Evolutionary conservation across 129 eudicot genomes (phyloP).

Genomic region (Tagetes erecta): DNA sequence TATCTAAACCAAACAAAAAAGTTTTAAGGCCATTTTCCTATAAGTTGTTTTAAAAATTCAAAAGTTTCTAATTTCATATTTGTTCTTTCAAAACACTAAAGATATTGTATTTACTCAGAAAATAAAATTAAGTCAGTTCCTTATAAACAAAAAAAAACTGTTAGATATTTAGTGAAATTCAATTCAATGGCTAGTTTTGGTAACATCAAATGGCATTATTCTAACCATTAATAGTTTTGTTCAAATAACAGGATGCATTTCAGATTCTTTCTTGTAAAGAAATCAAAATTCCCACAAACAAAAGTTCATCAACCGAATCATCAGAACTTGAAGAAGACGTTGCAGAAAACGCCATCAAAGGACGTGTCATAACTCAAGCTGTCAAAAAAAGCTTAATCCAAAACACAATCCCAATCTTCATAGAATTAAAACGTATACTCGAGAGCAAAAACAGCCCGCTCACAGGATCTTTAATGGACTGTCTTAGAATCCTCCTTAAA

Average conservation of each 20-base stretch:
- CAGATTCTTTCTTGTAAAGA: slow-evolving; percentile 83
- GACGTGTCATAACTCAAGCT: slow-evolving; percentile 82
- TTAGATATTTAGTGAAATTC: neutral
- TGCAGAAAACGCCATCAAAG: slow-evolving; percentile 52
- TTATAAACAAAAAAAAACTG: neutral
- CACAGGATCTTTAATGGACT: slow-evolving; percentile 90
- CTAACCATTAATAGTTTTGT: neutral
- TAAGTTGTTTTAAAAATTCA: too few relatives aligned
- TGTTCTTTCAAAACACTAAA: neutral
- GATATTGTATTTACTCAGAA: neutral
- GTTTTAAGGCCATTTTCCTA: neutral
- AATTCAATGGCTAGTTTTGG: neutral
- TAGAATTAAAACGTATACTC: slow-evolving; percentile 81
- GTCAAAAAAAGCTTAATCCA: slow-evolving; percentile 82
- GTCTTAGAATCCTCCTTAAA: slow-evolving; percentile 82
- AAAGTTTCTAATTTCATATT: too few relatives aligned
- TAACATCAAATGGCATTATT: neutral
- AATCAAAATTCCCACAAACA: slow-evolving; percentile 67
- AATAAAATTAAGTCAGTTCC: too few relatives aligned
- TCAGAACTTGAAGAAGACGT: slow-evolving; percentile 75
- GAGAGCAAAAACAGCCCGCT: slow-evolving; percentile 93
- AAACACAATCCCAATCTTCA: slow-evolving; percentile 91
- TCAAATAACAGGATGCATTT: slow-evolving; percentile 75
- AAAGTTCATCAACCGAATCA: slow-evolving; percentile 51
- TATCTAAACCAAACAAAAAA: neutral